Base-by-base conservation (phyloP, 345 rosid genomes). In the Euclidium syriacum region DNA sequence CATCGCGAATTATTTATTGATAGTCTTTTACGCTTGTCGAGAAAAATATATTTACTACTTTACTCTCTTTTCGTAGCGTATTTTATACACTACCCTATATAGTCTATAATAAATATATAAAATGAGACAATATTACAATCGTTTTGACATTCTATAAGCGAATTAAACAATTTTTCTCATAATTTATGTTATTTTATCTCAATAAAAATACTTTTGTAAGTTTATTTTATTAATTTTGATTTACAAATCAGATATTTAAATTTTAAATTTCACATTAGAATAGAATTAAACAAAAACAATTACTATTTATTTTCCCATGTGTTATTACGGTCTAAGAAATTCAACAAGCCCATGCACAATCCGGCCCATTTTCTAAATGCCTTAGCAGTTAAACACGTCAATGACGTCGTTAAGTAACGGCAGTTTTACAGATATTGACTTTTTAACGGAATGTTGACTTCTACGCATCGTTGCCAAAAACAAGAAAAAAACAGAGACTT, bases 1-100 rank as follows among this genome's bases (percentile, higher is more conserved):
- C 61, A 24, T 71, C 70, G 70, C 53, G 6, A 54, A 22, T 39
- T 4, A 47, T 55, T 63, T 24, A n/a, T 18, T 27, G 4, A 35
- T 16, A 7, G n/a, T n/a, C 7, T 49, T 32, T 15, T 1, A 53
- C 1, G 18, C 10, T 49, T 57, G 51, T 49, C 42, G 58, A 39
- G 16, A 35, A 18, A 52, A 10, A 9, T 19, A 5, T 26, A n/a
- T 17, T 18, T 29, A 29, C 26, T 36, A 17, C 30, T 17, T 27
- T 50, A 33, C 22, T 20, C 33, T 58, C 12, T 36, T 10, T 55
- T 5, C 6, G 4, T 36, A 5, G n/a, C n/a, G n/a, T n/a, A n/a
- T n/a, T n/a, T n/a, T n/a, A n/a, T n/a, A n/a, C n/a, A n/a, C n/a
- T n/a, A n/a, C n/a, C n/a, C n/a, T n/a, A n/a, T n/a, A n/a, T n/a